A percentile compares a stretch with the other conserved stretches of the same genome.
Evolutionary conservation across 495 filamentous ascomycete genomes (phyloP).

Genomic region (Hypoxylon fragiforme): DNA sequence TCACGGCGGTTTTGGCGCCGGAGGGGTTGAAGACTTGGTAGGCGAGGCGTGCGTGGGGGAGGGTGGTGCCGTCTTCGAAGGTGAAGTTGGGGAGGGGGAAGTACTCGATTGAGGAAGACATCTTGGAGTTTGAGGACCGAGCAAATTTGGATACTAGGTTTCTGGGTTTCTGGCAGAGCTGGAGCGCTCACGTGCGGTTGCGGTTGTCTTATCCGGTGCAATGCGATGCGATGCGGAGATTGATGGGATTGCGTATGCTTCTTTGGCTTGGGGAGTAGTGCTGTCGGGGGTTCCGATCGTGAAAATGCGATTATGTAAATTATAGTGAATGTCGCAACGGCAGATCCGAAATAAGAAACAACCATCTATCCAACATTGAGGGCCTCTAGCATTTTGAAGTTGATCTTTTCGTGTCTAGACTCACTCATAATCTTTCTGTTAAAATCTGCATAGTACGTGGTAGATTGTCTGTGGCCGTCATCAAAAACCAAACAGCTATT

Average conservation of each 20-base stretch:
- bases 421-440: neutral
- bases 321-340: neutral
- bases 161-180: too few relatives aligned
- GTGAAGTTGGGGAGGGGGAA: constrained; percentile 44
- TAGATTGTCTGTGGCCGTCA: too few relatives aligned
- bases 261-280: too few relatives aligned
- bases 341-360: neutral
- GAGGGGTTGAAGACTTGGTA: constrained; percentile 49
- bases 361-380: neutral
- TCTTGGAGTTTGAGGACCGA: too few relatives aligned
- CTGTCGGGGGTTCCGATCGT: constrained; percentile 1
- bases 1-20: constrained; percentile 41
- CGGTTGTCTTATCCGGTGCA: too few relatives aligned
- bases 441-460: too few relatives aligned
- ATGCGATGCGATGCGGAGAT: neutral
- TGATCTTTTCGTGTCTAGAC: neutral
- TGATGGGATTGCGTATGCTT: too few relatives aligned
- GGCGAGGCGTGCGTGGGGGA: constrained; percentile 43
- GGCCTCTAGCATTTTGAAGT: neutral
- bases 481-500: too few relatives aligned
- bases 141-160: too few relatives aligned
- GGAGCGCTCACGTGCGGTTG: too few relatives aligned
- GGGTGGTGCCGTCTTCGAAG: constrained; percentile 41
- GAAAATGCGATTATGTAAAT: neutral
- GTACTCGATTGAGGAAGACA: constrained; percentile 34